phyloP scores from a whole-genome alignment of 73 alveolate species.

The Effrenium voratum region DNA sequence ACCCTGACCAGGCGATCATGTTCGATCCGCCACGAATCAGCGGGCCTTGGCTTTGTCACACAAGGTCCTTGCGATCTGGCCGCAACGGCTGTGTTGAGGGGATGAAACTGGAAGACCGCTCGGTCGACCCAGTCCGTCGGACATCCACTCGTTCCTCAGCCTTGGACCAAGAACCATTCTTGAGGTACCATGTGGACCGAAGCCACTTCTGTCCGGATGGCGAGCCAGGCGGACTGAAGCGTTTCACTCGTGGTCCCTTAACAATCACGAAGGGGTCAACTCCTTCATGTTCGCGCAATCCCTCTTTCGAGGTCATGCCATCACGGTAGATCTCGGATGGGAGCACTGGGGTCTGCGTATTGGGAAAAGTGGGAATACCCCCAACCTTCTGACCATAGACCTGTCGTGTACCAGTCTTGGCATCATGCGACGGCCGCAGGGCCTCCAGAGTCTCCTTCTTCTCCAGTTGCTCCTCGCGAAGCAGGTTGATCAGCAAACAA shows the following conservation, averaged over 20 bases:
- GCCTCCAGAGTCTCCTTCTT: neutral
- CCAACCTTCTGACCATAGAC: neutral
- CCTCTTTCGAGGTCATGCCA: neutral
- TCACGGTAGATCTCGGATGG: neutral
- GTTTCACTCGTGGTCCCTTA: neutral
- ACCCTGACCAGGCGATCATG: no score
- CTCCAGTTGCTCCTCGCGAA: neutral
- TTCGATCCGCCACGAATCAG: no score
- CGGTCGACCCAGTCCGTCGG: neutral
- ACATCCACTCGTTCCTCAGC: neutral
- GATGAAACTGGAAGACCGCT: neutral
- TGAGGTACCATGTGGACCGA: constrained; percentile 2
- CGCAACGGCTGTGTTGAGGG: neutral
- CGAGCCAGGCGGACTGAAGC: neutral
- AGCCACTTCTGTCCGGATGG: neutral
- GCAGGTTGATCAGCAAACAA: constrained; percentile 14
- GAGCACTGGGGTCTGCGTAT: constrained; percentile 29
- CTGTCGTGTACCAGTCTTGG: no score
- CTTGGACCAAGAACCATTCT: neutral
- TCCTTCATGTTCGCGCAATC: neutral
- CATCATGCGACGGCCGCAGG: neutral
- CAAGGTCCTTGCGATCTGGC: no score
- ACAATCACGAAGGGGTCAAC: constrained; percentile 14
- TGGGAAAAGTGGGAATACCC: neutral
- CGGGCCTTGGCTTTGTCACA: no score